Percentiles rank a stretch among this genome's conserved stretches.
These are phyloP conservation scores for Clitopilus passeckerianus DNA, from an alignment of 768 basidiomycete genomes.

Conservation along the genomic window DNA sequence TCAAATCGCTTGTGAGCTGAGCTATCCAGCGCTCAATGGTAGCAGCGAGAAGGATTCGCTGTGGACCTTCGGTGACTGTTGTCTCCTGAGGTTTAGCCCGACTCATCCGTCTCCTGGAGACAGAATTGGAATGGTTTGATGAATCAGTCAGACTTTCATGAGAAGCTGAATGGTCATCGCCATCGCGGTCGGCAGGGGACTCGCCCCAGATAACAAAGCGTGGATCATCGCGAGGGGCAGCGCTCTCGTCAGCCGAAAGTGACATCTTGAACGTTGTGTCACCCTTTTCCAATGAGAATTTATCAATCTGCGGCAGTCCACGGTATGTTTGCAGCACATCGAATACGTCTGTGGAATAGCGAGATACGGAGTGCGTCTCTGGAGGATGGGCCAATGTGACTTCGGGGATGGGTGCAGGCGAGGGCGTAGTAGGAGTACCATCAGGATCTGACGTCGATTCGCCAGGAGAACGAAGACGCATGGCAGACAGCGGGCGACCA, in stretches of 20 bases:
- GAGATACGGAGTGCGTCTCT: slow-evolving; percentile 50
- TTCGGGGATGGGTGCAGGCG: slow-evolving; percentile 6
- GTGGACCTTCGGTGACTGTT: slow-evolving; percentile 12
- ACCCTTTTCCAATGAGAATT: slow-evolving; percentile 47
- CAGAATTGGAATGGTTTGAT: slow-evolving; percentile 24
- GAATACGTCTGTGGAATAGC: slow-evolving; percentile 72
- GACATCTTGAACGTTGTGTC: slow-evolving; percentile 71
- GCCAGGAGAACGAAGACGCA: slow-evolving; percentile 13
- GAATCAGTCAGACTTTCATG: slow-evolving; percentile 29
- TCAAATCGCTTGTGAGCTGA: slow-evolving; percentile 80
- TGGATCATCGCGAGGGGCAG: slow-evolving; percentile 80
- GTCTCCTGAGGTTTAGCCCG: slow-evolving; percentile 26
- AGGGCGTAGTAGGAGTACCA: slow-evolving; percentile 4
- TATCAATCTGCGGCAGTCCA: slow-evolving; percentile 71
- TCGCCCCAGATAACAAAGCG: slow-evolving; percentile 91
- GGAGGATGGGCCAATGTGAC: slow-evolving; percentile 28
- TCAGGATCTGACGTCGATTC: slow-evolving; percentile 6
- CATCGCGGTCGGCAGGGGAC: slow-evolving; percentile 26
- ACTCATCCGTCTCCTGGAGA: slow-evolving; percentile 28
- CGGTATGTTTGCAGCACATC: slow-evolving; percentile 78
- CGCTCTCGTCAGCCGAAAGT: slow-evolving; percentile 57
- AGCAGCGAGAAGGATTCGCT: slow-evolving; percentile 69
- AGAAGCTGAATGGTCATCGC: slow-evolving; percentile 26
- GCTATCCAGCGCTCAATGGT: slow-evolving; percentile 94
- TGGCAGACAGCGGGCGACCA: slow-evolving; percentile 21